A percentile compares a stretch with the other conserved stretches of the same genome.
These are phyloP conservation scores for Fraxinus ornus DNA, from an alignment of 305 asterid genomes.

Conservation along the genomic window DNA sequence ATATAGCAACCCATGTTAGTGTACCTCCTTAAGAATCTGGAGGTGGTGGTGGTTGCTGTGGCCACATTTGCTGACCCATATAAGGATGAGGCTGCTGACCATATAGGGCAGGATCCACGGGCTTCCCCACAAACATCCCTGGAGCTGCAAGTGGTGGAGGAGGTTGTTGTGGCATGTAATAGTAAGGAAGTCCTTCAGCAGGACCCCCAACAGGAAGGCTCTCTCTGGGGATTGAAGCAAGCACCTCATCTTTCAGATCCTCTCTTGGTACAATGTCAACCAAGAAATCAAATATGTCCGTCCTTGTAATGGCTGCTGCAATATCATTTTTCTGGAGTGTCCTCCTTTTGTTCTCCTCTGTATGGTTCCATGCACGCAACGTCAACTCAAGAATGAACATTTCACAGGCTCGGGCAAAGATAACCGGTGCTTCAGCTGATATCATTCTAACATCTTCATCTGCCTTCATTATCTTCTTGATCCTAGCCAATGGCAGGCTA, in stretches of 20 bases:
- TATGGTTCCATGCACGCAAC: slow-evolving; percentile 86
- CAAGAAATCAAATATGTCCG: slow-evolving; percentile 88
- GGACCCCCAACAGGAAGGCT: slow-evolving; percentile 75
- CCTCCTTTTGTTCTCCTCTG: slow-evolving; percentile 96
- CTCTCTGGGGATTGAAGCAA: slow-evolving; percentile 87
- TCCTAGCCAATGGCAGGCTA: slow-evolving; percentile 88
- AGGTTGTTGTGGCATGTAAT: slow-evolving; percentile 66
- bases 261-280: slow-evolving; percentile 95
- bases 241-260: slow-evolving; percentile 89
- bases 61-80: slow-evolving; percentile 88
- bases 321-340: slow-evolving; percentile 92
- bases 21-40: slow-evolving; percentile 63
- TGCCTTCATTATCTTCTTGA: slow-evolving; percentile 94
- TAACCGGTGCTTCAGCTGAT: slow-evolving; percentile 92
- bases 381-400: slow-evolving; percentile 96
- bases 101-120: slow-evolving; percentile 73
- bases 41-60: slow-evolving; percentile 72
- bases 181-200: slow-evolving; percentile 78
- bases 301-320: slow-evolving; percentile 93
- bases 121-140: slow-evolving; percentile 78
- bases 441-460: slow-evolving; percentile 96
- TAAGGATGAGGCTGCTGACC: slow-evolving; percentile 75
- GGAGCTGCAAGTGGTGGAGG: slow-evolving; percentile 63
- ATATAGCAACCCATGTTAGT: neutral
- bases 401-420: slow-evolving; percentile 93